Evolutionary conservation across 805 yeast species (phyloP).

Genomic region (Pichia ethanolica): DNA sequence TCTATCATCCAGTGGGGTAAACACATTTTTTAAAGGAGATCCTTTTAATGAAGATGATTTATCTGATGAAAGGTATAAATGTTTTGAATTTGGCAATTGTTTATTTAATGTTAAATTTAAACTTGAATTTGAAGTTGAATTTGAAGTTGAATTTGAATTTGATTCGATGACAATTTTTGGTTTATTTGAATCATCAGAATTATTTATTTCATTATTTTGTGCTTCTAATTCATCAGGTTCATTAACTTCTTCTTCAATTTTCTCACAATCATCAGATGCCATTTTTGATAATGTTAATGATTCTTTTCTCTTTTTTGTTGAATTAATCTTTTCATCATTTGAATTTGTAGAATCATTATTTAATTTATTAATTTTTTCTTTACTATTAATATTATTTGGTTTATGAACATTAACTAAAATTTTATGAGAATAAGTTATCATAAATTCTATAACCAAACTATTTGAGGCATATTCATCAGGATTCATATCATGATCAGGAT

Average conservation of each 20-base stretch:
- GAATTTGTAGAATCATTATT: neutral
- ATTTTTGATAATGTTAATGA: neutral
- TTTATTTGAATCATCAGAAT: neutral
- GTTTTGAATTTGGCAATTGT: neutral
- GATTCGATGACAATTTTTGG: neutral
- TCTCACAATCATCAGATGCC: neutral
- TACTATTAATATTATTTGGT: neutral
- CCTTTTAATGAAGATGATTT: neutral
- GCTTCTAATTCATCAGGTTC: neutral
- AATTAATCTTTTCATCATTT: too few species aligned
- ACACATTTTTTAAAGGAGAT: conserved; percentile 6
- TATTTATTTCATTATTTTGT: too few species aligned
- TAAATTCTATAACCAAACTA: conserved; percentile 77
- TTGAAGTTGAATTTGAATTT: neutral
- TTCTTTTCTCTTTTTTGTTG: neutral
- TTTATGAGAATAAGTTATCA: conserved; percentile 78
- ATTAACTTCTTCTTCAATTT: conserved; percentile 2
- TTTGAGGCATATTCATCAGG: conserved; percentile 89
- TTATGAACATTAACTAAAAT: conserved; percentile 48
- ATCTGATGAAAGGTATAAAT: neutral
- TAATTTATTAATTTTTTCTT: neutral
- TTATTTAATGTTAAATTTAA: too few species aligned
- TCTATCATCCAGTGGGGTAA: neutral
- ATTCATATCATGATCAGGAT: conserved; percentile 85
- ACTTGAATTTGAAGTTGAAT: neutral